A percentile compares a stretch with the other conserved stretches of the same genome.
Evolutionary conservation across 352 stramenopile genomes (phyloP).

Genomic region (Aphanomyces stellatus): DNA sequence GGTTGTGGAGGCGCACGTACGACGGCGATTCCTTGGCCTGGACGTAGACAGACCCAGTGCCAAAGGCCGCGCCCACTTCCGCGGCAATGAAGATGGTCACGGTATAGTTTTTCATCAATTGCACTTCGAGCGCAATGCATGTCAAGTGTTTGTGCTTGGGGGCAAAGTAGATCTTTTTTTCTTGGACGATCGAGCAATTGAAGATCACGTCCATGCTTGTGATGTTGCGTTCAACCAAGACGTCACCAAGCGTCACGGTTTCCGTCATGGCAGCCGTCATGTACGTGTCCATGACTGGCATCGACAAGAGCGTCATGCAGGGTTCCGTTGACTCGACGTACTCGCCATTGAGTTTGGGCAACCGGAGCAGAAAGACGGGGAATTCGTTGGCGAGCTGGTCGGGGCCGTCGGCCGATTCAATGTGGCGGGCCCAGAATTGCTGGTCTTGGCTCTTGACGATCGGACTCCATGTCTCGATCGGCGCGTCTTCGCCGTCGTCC

Average conservation of each 20-base stretch:
- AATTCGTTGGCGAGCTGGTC: no score
- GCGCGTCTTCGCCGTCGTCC: no score
- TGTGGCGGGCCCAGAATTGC: no score
- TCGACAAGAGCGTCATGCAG: background rate
- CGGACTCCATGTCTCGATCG: no score
- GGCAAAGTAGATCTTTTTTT: background rate
- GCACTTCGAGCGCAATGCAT: background rate
- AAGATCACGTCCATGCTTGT: background rate
- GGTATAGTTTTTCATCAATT: background rate
- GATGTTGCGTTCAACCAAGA: background rate
- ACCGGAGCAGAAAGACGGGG: no score
- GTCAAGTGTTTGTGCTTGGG: background rate
- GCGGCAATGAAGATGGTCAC: background rate
- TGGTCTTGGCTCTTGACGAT: no score
- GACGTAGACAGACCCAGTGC: background rate
- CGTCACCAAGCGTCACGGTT: background rate
- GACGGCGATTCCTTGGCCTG: background rate
- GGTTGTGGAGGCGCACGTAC: background rate
- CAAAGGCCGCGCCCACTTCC: background rate
- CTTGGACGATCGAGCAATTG: background rate
- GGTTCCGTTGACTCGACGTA: no score
- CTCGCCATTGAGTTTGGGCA: no score
- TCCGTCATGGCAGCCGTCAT: no score
- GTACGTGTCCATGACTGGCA: no score
- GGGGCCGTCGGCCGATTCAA: no score